Base-by-base conservation (phyloP, 257 asterid genomes). In the Lantana camara region DNA sequence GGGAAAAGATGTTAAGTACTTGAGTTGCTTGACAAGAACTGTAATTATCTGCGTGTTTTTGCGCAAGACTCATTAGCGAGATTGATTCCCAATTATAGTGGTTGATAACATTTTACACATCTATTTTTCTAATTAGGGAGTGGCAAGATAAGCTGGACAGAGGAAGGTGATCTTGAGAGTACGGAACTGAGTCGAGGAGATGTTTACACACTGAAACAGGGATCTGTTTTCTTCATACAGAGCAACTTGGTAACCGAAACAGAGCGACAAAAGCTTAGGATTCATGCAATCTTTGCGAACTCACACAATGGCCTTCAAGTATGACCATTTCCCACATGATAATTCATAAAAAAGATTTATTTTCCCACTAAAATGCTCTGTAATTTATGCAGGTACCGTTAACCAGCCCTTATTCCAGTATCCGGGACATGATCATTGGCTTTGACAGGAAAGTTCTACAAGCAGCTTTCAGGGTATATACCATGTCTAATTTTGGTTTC, bases 361-460 rank as follows among this genome's bases (percentile, higher is more conserved):
- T 38, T 20, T 19, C 38, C 15, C 1, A 20, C 0, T 20, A 1
- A 20, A 10, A 4, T 3, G 11, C 9, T 2, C 13, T 60, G 40
- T 54, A 19, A 23, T 42, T 27, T 17, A 57, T 51, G 61, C 29
- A 86, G 96, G 93, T 60, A 32, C 82, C 80, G 24, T 21, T 52
- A 57, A 67, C 49, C 16, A 81, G 68, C 22, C 90, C 95, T 7
- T 90, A 93, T 67, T 79, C 99, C 0, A 73, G 86, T 52, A 66
- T 93, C 51, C 77, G 91, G 0, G 87, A 87, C 29, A 41, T 87
- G 79, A 75, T 93, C 67, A 83, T 88, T 22, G 95, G 97, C 68
- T 90, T 93, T 7, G 96, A 84, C 74, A 81, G 59, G 68, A 77
- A 65, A 48, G 87, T 83, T 45, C 84, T 93, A 27, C 84, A 78